Conservation (phyloP, 2,329 filamentous ascomycete genomes). For the Microdochium bolleyi region DNA sequence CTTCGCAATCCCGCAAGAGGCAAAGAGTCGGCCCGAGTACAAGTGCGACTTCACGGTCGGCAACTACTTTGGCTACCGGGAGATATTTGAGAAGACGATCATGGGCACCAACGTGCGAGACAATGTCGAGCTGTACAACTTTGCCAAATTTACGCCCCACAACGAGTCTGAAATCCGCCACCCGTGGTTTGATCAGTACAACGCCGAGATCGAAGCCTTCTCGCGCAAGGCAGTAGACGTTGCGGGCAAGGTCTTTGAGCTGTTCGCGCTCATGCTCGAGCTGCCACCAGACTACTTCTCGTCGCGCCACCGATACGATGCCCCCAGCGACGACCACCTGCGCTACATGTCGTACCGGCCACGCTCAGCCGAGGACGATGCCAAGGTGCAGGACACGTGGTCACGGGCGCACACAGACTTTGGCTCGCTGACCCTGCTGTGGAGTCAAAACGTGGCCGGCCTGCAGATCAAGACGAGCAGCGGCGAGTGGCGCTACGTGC, state of each 20-base stretch:
- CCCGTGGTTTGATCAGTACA: slow-evolving; percentile 27
- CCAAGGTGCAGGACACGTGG: slow-evolving; percentile 14
- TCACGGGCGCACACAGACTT: slow-evolving; percentile 38
- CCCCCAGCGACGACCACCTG: slow-evolving; percentile 43
- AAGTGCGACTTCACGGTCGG: slow-evolving; percentile 32
- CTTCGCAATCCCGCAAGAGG: slow-evolving; percentile 38
- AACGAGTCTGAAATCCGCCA: slow-evolving; percentile 26
- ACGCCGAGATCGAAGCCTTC: slow-evolving; percentile 41
- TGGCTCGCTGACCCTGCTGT: slow-evolving; percentile 43
- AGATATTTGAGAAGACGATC: slow-evolving; percentile 23
- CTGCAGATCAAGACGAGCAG: slow-evolving; percentile 34
- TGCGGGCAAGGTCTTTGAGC: slow-evolving; percentile 12
- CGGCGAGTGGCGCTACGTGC: slow-evolving; percentile 35
- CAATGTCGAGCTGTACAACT: slow-evolving; percentile 46
- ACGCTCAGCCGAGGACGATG: slow-evolving; percentile 30
- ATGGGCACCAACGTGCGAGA: slow-evolving; percentile 23
- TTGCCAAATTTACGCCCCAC: slow-evolving; percentile 38
- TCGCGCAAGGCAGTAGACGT: slow-evolving; percentile 17
- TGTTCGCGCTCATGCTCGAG: slow-evolving; percentile 40
- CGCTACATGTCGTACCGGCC: slow-evolving; percentile 47
- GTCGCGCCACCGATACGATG: slow-evolving; percentile 40
- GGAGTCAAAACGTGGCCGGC: slow-evolving; percentile 44
- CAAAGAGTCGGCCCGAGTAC: slow-evolving; percentile 37
- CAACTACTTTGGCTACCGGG: slow-evolving; percentile 40
- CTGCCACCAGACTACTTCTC: slow-evolving; percentile 45